Percentiles rank a stretch among this genome's conserved stretches.
Evolutionary conservation across 2,329 filamentous ascomycete species (phyloP).

Genomic region (Pseudogymnoascus sp.): DNA sequence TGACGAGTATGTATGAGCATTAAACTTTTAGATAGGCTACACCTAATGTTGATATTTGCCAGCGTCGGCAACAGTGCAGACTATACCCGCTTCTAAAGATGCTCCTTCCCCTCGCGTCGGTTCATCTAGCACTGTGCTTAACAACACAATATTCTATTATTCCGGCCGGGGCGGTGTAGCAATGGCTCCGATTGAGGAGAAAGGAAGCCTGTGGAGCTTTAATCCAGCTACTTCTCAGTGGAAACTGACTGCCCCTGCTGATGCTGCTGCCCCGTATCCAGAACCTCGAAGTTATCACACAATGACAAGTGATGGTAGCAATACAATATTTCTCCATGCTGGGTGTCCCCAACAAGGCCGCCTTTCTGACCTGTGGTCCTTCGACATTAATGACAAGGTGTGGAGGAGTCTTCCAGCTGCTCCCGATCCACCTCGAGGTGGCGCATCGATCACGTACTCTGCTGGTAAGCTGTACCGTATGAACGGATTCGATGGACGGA

Average conservation of each 20-base stretch:
- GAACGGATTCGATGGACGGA: slow-evolving; percentile 55
- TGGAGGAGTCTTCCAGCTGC: slow-evolving; percentile 49
- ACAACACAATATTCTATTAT: slow-evolving; percentile 49
- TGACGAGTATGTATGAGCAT: too few species aligned
- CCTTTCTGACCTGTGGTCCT: slow-evolving; percentile 53
- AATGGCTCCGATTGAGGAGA: slow-evolving; percentile 53
- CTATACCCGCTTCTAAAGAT: too few species aligned
- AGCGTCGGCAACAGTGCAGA: too few species aligned
- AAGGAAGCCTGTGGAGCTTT: slow-evolving; percentile 50
- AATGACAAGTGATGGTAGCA: slow-evolving; percentile 30
- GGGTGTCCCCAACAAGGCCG: slow-evolving; percentile 51
- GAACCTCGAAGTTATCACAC: slow-evolving; percentile 49
- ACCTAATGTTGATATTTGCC: too few species aligned
- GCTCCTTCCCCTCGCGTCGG: slow-evolving; percentile 52
- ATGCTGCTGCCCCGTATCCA: slow-evolving; percentile 33
- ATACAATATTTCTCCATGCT: slow-evolving; percentile 50
- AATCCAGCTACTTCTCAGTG: slow-evolving; percentile 35
- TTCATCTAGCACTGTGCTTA: slow-evolving; percentile 38
- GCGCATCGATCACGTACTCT: slow-evolving; percentile 39
- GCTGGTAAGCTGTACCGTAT: slow-evolving; percentile 45
- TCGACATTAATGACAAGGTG: slow-evolving; percentile 35
- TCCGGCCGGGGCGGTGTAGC: slow-evolving; percentile 52
- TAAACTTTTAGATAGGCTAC: too few species aligned
- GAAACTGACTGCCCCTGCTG: slow-evolving; percentile 36
- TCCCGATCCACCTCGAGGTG: slow-evolving; percentile 44